Percentiles rank a stretch among this genome's conserved stretches.
phyloP scores from a whole-genome alignment of 257 asterid genomes.

The Striga asiatica region DNA sequence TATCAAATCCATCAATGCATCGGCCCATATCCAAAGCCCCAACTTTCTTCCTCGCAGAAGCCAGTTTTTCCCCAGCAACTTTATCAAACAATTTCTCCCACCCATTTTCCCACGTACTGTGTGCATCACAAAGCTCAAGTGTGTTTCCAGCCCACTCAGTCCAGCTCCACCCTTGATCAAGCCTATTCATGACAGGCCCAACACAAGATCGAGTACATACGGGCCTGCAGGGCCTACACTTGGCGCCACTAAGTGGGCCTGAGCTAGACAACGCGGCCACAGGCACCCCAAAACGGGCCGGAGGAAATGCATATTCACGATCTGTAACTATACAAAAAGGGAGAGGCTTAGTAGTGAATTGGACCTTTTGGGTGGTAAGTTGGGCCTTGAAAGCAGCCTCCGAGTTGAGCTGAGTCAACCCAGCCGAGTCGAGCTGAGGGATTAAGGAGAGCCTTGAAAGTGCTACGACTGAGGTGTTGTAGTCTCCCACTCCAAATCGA shows the following conservation, averaged over 20 bases:
- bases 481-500: constrained; percentile 81
- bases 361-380: constrained; percentile 36
- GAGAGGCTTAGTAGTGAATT: constrained; percentile 28
- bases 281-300: constrained; percentile 55
- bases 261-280: constrained; percentile 69
- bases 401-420: constrained; percentile 59
- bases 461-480: constrained; percentile 66
- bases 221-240: constrained; percentile 84
- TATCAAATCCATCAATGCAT: constrained; percentile 50
- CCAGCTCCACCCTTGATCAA: constrained; percentile 74
- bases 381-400: constrained; percentile 86
- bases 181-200: constrained; percentile 42
- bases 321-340: constrained; percentile 83
- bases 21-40: constrained; percentile 31
- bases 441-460: constrained; percentile 71
- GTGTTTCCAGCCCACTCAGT: constrained; percentile 59
- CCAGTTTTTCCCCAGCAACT: constrained; percentile 38
- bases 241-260: constrained; percentile 78
- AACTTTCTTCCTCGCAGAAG: constrained; percentile 33
- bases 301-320: constrained; percentile 55
- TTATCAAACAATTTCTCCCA: constrained; percentile 63
- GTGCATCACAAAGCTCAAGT: constrained; percentile 71
- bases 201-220: constrained; percentile 52
- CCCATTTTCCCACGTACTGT: constrained; percentile 55
- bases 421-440: constrained; percentile 51